These are phyloP conservation scores for Withania somnifera DNA, from an alignment of 305 asterid genomes.

Conservation along the genomic window DNA sequence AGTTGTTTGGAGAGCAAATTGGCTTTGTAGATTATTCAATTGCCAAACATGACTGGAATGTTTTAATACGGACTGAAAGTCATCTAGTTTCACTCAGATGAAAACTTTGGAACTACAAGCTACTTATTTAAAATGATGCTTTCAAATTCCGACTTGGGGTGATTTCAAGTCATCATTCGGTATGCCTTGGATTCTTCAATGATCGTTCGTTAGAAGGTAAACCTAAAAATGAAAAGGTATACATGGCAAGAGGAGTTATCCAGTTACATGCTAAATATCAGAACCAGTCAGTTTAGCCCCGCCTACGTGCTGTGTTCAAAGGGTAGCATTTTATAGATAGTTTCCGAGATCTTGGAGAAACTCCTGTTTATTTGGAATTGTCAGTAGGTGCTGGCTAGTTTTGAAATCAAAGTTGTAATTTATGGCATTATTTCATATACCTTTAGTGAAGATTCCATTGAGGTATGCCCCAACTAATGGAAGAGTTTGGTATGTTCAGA, in stretches of 20 bases:
- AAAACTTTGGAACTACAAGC: background rate
- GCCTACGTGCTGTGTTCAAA: background rate
- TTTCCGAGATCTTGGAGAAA: background rate
- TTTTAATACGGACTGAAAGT: background rate
- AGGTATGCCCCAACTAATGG: background rate
- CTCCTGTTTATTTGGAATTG: background rate
- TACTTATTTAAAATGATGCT: background rate
- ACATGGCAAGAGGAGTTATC: background rate
- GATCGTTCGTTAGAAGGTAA: background rate
- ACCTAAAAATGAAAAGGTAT: background rate
- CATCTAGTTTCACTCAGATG: background rate
- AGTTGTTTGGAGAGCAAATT: constrained; percentile 81
- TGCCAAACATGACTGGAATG: constrained; percentile 41
- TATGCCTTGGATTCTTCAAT: background rate
- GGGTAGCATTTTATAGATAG: background rate
- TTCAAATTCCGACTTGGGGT: background rate
- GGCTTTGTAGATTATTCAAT: constrained; percentile 41
- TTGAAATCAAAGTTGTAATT: background rate
- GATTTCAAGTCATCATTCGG: background rate
- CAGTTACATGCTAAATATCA: background rate
- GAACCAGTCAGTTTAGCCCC: background rate
- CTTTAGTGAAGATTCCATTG: background rate
- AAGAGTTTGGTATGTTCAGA: background rate
- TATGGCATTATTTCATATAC: background rate
- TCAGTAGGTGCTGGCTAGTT: background rate